phyloP scores from a whole-genome alignment of 441 rosid genomes.

The Manihot esculenta region DNA sequence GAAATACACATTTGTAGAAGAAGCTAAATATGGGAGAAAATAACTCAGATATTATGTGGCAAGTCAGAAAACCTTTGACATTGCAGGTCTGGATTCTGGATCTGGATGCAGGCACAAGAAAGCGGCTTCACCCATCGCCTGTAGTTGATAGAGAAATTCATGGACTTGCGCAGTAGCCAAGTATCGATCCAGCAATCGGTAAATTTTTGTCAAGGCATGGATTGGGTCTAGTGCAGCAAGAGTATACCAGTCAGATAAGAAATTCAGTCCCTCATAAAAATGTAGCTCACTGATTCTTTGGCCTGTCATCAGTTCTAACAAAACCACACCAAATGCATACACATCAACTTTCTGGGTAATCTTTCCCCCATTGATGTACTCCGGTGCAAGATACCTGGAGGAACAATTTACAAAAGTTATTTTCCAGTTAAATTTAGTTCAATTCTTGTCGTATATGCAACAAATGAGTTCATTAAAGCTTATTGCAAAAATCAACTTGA shows the following conservation, averaged over 20 bases:
- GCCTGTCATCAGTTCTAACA: conserved; percentile 64
- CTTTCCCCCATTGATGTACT: conserved; percentile 47
- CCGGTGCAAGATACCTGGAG: conserved; percentile 65
- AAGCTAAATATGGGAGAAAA: not conserved
- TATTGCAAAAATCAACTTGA: conserved; percentile 1
- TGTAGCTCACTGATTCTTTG: conserved; percentile 44
- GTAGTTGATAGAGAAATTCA: conserved; percentile 40
- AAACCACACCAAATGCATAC: conserved; percentile 64
- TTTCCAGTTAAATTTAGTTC: no score
- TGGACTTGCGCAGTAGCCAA: conserved; percentile 32
- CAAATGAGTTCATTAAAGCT: not conserved
- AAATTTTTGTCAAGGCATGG: conserved; percentile 31
- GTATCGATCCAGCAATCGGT: conserved; percentile 47
- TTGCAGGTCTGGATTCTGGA: conserved; percentile 64
- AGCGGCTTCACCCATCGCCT: conserved; percentile 57
- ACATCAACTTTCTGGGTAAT: conserved; percentile 56
- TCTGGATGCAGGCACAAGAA: conserved; percentile 50
- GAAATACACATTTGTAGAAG: not conserved
- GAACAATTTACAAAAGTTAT: not conserved
- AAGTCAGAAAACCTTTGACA: conserved; percentile 54
- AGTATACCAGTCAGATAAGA: conserved; percentile 49
- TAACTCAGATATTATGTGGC: not conserved
- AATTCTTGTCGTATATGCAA: no score
- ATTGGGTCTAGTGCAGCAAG: conserved; percentile 34
- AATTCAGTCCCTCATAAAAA: conserved; percentile 32